These are phyloP conservation scores for Phytophthora vignae DNA, from an alignment of 352 stramenopile species.

Conservation along the genomic window DNA sequence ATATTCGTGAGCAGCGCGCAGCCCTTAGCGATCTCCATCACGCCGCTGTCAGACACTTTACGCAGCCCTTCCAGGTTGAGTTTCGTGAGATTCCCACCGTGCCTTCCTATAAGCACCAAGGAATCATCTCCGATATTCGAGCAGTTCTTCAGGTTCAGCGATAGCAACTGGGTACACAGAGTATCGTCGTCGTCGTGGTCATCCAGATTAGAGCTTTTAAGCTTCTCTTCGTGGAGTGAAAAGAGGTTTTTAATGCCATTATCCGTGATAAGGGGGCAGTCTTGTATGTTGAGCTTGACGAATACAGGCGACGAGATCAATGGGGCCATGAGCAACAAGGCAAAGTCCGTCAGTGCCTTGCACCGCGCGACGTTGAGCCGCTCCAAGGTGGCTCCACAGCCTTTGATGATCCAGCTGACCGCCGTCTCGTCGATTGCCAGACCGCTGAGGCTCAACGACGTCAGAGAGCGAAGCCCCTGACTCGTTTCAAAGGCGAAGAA, in stretches of 20 bases:
- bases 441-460: constrained; percentile 48
- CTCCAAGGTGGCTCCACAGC: constrained; percentile 48
- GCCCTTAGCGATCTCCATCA: constrained; percentile 56
- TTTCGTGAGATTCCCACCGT: constrained; percentile 48
- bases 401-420: constrained; percentile 77
- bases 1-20: constrained; percentile 50
- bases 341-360: constrained; percentile 61
- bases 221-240: constrained; percentile 33
- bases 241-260: constrained; percentile 60
- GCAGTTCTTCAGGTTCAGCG: constrained; percentile 72
- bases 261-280: constrained; percentile 56
- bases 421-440: constrained; percentile 69
- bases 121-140: constrained; percentile 51
- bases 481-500: constrained; percentile 81
- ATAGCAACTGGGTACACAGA: constrained; percentile 7
- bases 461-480: constrained; percentile 35
- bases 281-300: constrained; percentile 52
- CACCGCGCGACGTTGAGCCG: constrained; percentile 62
- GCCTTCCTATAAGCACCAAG: constrained; percentile 41
- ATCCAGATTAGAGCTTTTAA: neutral
- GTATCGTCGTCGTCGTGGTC: constrained; percentile 42
- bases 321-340: constrained; percentile 58
- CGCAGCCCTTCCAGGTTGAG: constrained; percentile 65
- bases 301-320: constrained; percentile 41
- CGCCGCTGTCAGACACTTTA: constrained; percentile 62